These are phyloP conservation scores for Clonostachys byssicola DNA, from an alignment of 2,329 filamentous ascomycete species.

Conservation along the genomic window DNA sequence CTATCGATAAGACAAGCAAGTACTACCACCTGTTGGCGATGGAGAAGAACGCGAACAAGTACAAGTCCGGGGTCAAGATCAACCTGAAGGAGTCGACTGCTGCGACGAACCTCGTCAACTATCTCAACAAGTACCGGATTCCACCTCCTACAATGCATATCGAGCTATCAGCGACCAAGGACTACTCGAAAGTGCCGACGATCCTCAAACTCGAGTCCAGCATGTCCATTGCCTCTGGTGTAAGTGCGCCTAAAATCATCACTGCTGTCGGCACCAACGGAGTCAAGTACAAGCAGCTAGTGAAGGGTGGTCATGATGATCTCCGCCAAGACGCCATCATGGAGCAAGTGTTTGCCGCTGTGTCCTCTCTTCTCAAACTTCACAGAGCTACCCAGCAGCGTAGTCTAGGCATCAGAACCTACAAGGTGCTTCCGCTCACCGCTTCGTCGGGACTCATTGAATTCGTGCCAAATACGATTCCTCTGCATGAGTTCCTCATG, in stretches of 20 bases:
- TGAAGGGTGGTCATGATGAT: constrained; percentile 95
- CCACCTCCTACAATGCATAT: constrained; percentile 90
- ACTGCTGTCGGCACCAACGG: constrained; percentile 78
- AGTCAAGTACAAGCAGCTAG: constrained; percentile 77
- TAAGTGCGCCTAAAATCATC: constrained; percentile 92
- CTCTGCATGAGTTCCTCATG: constrained; percentile 87
- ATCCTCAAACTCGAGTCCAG: constrained; percentile 67
- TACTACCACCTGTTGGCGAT: constrained; percentile 61
- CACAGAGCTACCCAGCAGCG: constrained; percentile 86
- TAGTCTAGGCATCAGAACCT: constrained; percentile 86
- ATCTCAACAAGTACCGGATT: constrained; percentile 62
- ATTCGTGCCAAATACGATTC: constrained; percentile 91
- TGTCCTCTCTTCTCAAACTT: constrained; percentile 82
- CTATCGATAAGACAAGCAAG: constrained; percentile 71
- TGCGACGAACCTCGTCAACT: constrained; percentile 59
- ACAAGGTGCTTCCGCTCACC: constrained; percentile 91
- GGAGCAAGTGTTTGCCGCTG: constrained; percentile 98
- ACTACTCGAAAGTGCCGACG: constrained; percentile 75
- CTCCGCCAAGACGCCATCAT: constrained; percentile 96
- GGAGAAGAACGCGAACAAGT: constrained; percentile 58
- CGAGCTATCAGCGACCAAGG: constrained; percentile 63
- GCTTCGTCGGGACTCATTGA: constrained; percentile 88
- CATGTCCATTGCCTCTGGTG: constrained; percentile 82
- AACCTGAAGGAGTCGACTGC: constrained; percentile 58
- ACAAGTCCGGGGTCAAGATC: constrained; percentile 65